Evolutionary conservation across 495 filamentous ascomycete genomes (phyloP), one percentile per base, ranked within the genome.

Genomic region (Penicillium malachiteum): DNA sequence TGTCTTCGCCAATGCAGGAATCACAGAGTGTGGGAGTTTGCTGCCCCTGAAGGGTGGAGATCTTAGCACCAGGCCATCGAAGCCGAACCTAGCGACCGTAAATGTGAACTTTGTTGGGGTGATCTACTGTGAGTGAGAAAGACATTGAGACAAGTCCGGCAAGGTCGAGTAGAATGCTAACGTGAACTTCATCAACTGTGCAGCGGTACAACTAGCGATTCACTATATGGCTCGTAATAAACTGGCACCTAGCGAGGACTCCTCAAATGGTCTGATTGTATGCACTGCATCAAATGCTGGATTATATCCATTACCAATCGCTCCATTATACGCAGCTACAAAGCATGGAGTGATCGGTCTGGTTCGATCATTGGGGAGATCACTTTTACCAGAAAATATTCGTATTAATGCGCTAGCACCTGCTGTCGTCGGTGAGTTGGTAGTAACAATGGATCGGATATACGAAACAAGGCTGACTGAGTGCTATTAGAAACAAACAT

Each of bases 221-320:
- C 70, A 81, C 54, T 84, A 84, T 52, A 79, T 84, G 65, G 67
- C 71, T 18, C 76, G 75, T 53, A 82, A 81, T 39, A 26, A 26
- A 26, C 21, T 4, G 21, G 7, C 45, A 9, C 35, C 52, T 12
- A 26, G 1, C 6, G 21, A 50, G 5, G 21, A 31, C 38, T 14
- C 58, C 14, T 53, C 56, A 10, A 71, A 74, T 17, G 81, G 81
- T 0, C 69, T 67, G 9, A 78, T 84, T 31, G 72, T 83, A 40
- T 84, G 81, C 68, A 83, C 81, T 3, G 75, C 80, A 0, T 82
- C 79, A 3, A 83, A 82, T 63, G 81, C 78, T 6, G 81, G 81
- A 0, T 43, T 83, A 7, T 83, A 84, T 47, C 72, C 80, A 0
- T 81, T 84, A 53, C 77, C 81, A 2, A 71, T 77, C n/a, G 77